phyloP scores from a whole-genome alignment of 441 rosid species.

The Arabidopsis hybrid region DNA sequence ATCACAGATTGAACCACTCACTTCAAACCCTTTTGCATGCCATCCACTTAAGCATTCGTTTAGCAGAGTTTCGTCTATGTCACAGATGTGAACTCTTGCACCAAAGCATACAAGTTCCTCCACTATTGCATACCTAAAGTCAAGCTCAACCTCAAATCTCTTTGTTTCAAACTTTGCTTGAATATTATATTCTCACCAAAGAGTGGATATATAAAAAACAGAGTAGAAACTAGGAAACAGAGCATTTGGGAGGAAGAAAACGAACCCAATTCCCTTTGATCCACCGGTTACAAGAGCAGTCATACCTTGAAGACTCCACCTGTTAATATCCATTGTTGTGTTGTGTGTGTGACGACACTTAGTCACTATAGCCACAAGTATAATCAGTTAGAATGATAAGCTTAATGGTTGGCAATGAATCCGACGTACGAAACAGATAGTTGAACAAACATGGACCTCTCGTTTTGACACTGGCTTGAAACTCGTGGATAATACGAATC shows the following conservation, averaged over 20 bases:
- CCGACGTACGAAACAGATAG: background rate
- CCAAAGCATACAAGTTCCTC: conserved; percentile 52
- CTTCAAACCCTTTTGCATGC: conserved; percentile 42
- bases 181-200: background rate
- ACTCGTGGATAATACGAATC: background rate
- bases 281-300: conserved; percentile 55
- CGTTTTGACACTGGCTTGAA: background rate
- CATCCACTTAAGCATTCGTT: conserved; percentile 46
- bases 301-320: conserved; percentile 45
- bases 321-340: conserved; percentile 36
- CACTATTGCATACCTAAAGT: conserved; percentile 47
- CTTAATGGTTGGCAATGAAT: background rate
- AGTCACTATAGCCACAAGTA: conserved; percentile 1
- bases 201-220: background rate
- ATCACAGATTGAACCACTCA: conserved; percentile 60
- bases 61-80: conserved; percentile 34
- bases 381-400: background rate
- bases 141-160: background rate
- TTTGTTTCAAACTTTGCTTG: background rate
- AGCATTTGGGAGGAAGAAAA: background rate
- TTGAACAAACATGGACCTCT: conserved; percentile 20
- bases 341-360: conserved; percentile 15
- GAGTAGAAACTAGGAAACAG: conserved; percentile 1
- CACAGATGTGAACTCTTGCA: conserved; percentile 48
- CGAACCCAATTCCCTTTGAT: conserved; percentile 53